Evolutionary conservation across 306 rosid genomes (phyloP), one percentile per base, ranked within the genome.

Genomic region (Cucurbita argyrosperma): DNA sequence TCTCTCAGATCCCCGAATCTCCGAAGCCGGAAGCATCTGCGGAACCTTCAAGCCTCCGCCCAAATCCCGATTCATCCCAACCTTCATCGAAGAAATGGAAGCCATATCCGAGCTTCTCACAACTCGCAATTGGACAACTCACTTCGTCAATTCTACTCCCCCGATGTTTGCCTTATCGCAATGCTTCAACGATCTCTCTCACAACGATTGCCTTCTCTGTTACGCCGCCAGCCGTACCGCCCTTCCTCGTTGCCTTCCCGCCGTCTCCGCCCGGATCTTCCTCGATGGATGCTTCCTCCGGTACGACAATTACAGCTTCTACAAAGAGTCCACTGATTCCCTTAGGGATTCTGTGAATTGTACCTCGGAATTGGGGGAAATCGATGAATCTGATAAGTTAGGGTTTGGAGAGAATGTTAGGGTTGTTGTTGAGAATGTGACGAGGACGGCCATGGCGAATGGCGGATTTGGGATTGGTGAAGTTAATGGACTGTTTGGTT

Each of bases 211-310:
- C 74, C 90, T 88, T 18, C 92, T 87, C 74, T 92, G 98, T 83
- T 88, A 79, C 58, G 87, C 96, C 0, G 90, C 92, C 1, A 76
- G 87, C 77, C 92, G 98, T 4, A 92, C 96, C 5, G 73, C 57
- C 38, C 86, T 92, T 47, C 98, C 98, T 0, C 87, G 87, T 39
- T 92, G 98, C 77, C 95, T 92, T 35, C 96, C 96, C 8, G 81
- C 92, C 0, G 14, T 83, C 78, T 73, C 96, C 0, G 95, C 92
- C 2, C 78, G 86, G 37, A 84, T 92, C 19, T 90, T 61, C 80
- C 95, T 90, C n/a, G 98, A 92, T 23, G 98, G 98, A 8, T 92
- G 98, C 83, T 90, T 87, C 84, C 87, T 90, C 8, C 86, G 98
- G 42, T 92, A 92, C 19, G 98, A 92, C 30, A 83, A 77, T 73